Evolutionary conservation across 2,329 filamentous ascomycete species (phyloP).

Genomic region (Xylariales sp.): DNA sequence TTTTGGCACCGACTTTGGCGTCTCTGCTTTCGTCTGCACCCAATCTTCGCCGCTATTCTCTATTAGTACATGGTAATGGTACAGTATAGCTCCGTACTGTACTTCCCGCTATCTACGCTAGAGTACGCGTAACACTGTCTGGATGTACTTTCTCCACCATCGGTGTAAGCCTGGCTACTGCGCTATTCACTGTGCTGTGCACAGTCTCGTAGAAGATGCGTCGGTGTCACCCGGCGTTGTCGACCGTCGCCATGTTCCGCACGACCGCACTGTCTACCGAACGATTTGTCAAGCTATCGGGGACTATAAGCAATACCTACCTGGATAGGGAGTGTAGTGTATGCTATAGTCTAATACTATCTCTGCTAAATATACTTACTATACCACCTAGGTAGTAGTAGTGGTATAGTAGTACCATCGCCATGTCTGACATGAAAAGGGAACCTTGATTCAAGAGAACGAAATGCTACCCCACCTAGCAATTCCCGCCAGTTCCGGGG

Average conservation of each 20-base stretch:
- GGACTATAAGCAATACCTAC: not conserved
- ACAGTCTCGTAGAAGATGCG: too few species aligned
- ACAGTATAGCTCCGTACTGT: not conserved
- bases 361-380: too few species aligned
- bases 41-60: not conserved
- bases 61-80: not conserved
- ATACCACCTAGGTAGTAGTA: too few species aligned
- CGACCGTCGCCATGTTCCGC: not conserved
- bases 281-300: conserved; percentile 16
- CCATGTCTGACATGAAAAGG: conserved; percentile 14
- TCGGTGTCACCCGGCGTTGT: not conserved
- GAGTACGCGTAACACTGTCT: too few species aligned
- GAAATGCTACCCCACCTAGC: conserved; percentile 21
- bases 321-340: not conserved
- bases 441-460: conserved; percentile 16
- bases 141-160: too few species aligned
- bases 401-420: not conserved
- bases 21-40: not conserved
- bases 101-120: too few species aligned
- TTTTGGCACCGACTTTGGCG: not conserved
- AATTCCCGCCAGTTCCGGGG: conserved; percentile 38
- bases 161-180: too few species aligned
- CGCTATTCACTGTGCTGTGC: too few species aligned
- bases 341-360: not conserved
- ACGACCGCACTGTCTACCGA: too few species aligned